Evolutionary conservation across 2,329 filamentous ascomycete genomes (phyloP).

Genomic region (Alternaria sp.): DNA sequence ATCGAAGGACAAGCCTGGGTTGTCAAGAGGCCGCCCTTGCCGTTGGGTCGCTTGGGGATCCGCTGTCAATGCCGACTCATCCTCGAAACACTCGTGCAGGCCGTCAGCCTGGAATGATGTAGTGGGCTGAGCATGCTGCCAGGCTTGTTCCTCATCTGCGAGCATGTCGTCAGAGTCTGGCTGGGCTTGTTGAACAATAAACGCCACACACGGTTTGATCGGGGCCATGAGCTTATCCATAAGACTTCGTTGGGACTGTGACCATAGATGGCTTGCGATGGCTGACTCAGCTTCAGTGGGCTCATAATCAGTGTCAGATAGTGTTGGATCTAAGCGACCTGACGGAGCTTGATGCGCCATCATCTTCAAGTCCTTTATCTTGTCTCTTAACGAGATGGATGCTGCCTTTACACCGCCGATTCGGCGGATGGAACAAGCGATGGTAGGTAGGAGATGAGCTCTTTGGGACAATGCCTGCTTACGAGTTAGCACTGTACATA

Average conservation of each 20-base stretch:
- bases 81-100: neutral
- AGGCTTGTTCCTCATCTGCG: neutral
- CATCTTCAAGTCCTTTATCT: constrained; percentile 13
- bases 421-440: constrained; percentile 44
- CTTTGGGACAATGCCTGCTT: constrained; percentile 40
- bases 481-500: constrained; percentile 9
- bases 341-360: no score
- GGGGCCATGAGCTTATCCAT: neutral
- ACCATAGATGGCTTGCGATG: constrained; percentile 11
- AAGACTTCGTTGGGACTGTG: constrained; percentile 6
- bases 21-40: neutral
- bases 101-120: neutral
- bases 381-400: constrained; percentile 24
- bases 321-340: neutral
- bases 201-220: constrained; percentile 7
- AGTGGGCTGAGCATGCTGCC: neutral
- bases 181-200: neutral
- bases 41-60: neutral
- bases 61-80: neutral
- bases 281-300: neutral
- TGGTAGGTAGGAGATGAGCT: constrained; percentile 47
- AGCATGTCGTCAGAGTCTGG: constrained; percentile 16
- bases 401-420: constrained; percentile 2
- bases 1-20: neutral
- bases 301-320: neutral